phyloP scores from a whole-genome alignment of 306 rosid species.

The Acmispon strigosus region DNA sequence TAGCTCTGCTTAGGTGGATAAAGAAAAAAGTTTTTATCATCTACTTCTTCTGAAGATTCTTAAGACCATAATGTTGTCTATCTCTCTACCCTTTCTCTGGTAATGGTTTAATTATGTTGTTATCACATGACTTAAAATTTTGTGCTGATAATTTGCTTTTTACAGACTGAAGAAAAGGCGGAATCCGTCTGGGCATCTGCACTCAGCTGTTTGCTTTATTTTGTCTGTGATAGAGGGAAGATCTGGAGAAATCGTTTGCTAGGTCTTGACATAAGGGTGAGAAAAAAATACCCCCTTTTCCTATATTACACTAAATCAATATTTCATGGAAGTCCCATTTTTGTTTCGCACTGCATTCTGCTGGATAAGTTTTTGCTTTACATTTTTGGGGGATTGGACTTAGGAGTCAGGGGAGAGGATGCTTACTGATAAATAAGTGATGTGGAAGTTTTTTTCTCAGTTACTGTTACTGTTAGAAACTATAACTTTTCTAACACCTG shows the following conservation, averaged over 20 bases:
- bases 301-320: neutral
- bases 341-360: neutral
- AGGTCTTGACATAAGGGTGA: slow-evolving; percentile 98
- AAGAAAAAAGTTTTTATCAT: neutral
- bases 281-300: slow-evolving; percentile 18
- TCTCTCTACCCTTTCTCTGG: neutral
- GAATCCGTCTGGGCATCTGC: slow-evolving; percentile 99
- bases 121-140: neutral
- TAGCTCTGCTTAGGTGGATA: neutral
- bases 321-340: neutral
- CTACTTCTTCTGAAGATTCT: neutral
- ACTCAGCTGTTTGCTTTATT: slow-evolving; percentile 95
- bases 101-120: neutral
- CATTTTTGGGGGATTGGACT: neutral
- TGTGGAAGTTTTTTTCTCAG: neutral
- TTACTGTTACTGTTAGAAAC: neutral
- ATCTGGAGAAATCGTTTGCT: slow-evolving; percentile 71
- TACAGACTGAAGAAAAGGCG: slow-evolving; percentile 84
- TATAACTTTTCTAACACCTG: neutral
- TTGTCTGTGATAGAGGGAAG: slow-evolving; percentile 91
- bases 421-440: slow-evolving; percentile 10
- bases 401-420: neutral
- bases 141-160: slow-evolving; percentile 6
- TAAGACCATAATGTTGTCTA: neutral
- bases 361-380: slow-evolving; percentile 7